These are phyloP conservation scores for Acanthamoeba lenticulata DNA, from an alignment of 208 protist genomes.

Conservation along the genomic window DNA sequence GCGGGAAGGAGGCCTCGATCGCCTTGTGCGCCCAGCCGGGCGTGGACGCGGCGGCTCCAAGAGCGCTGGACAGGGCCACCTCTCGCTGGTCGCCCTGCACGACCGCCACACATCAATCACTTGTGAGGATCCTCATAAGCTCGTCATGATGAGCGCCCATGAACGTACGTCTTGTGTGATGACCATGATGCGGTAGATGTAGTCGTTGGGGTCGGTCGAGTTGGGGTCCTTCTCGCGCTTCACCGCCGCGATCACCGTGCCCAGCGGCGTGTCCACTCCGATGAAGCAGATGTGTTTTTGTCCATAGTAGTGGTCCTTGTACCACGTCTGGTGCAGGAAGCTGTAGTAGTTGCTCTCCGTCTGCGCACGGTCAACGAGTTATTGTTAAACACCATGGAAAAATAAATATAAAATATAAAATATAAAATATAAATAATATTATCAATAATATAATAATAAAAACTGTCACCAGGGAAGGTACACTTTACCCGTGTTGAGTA, in stretches of 20 bases:
- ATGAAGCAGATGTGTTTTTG: slow-evolving; percentile 27
- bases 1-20: not conserved
- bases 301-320: not conserved
- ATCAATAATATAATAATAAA: too few relatives aligned
- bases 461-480: too few relatives aligned
- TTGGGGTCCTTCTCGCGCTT: not conserved
- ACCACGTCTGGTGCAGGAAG: not conserved
- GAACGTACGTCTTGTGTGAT: slow-evolving; percentile 27
- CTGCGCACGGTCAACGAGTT: not conserved
- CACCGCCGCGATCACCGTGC: not conserved
- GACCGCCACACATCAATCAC: not conserved
- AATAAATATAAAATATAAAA: too few relatives aligned
- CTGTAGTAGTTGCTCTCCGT: slow-evolving; percentile 2
- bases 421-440: too few relatives aligned
- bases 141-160: not conserved
- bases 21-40: not conserved
- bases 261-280: slow-evolving; percentile 4
- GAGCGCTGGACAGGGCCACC: not conserved
- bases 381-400: too few relatives aligned
- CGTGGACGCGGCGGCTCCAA: not conserved
- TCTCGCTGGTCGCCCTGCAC: not conserved
- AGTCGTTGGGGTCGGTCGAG: not conserved
- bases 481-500: too few relatives aligned
- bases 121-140: too few relatives aligned
- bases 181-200: not conserved